phyloP scores from a whole-genome alignment of 495 filamentous ascomycete species.

The Xylaria grammica region DNA sequence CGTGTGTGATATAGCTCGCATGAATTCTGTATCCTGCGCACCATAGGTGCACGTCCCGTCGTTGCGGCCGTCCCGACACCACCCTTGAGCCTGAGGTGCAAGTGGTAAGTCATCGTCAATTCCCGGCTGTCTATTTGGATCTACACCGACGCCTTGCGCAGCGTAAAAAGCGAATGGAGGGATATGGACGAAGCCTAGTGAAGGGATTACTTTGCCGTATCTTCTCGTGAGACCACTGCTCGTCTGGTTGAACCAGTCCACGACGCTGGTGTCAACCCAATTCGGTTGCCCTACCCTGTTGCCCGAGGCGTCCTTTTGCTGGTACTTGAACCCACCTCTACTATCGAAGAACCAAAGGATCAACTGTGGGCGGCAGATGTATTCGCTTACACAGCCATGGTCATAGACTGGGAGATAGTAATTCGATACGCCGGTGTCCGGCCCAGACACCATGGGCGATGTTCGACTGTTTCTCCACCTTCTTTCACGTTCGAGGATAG shows the following conservation, averaged over 20 bases:
- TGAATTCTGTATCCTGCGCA: constrained; percentile 67
- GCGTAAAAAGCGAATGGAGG: constrained; percentile 62
- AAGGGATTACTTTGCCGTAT: constrained; percentile 58
- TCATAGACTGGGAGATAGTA: constrained; percentile 64
- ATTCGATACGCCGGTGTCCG: constrained; percentile 66
- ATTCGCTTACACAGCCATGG: constrained; percentile 26
- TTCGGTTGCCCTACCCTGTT: constrained; percentile 42
- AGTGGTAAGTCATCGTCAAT: constrained; percentile 68
- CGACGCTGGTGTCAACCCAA: constrained; percentile 57
- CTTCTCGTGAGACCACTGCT: constrained; percentile 47
- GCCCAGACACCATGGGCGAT: constrained; percentile 45
- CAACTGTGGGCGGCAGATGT: constrained; percentile 41
- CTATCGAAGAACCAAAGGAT: constrained; percentile 81
- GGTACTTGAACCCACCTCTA: constrained; percentile 63
- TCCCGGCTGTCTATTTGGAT: constrained; percentile 59
- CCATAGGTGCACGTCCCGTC: constrained; percentile 48
- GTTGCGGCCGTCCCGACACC: constrained; percentile 50
- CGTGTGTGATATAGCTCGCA: constrained; percentile 63
- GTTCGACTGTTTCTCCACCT: constrained; percentile 61
- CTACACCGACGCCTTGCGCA: constrained; percentile 51
- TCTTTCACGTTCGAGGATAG: constrained; percentile 61
- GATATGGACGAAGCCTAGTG: constrained; percentile 76
- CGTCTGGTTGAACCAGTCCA: constrained; percentile 64
- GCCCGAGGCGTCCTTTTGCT: constrained; percentile 43
- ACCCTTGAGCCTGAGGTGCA: constrained; percentile 56